Evolutionary conservation across 1,139 yeast species (phyloP).

Genomic region (Nakaseomyces glabratus): DNA sequence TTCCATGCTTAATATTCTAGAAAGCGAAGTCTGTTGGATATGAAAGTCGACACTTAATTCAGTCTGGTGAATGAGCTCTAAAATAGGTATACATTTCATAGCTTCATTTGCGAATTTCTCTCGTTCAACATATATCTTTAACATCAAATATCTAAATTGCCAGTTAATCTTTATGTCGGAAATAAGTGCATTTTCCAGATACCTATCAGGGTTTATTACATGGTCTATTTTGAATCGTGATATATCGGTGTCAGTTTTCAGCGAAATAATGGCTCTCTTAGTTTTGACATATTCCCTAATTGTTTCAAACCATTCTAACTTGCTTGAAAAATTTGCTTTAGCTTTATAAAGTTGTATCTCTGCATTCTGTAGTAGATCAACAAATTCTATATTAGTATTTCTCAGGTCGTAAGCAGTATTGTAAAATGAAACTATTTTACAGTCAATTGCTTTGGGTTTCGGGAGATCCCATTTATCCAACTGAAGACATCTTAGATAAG

Average conservation of each 20-base stretch:
- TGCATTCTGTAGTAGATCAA: conserved; percentile 4
- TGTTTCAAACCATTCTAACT: conserved; percentile 4
- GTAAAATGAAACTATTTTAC: conserved; percentile 19
- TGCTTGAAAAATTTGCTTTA: neutral
- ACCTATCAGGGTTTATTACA: too few species aligned
- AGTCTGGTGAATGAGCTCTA: conserved; percentile 13
- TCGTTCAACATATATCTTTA: conserved; percentile 8
- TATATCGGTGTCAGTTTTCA: too few species aligned
- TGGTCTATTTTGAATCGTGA: too few species aligned
- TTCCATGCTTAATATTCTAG: too few species aligned
- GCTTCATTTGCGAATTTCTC: conserved; percentile 1
- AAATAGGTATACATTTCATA: conserved; percentile 4
- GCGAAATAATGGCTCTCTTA: too few species aligned
- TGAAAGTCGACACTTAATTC: conserved; percentile 13
- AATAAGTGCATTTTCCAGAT: too few species aligned
- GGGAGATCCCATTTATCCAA: conserved; percentile 28
- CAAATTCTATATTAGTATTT: neutral
- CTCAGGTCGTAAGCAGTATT: conserved; percentile 14
- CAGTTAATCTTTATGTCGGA: too few species aligned
- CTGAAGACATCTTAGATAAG: conserved; percentile 24
- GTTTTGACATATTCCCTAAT: conserved; percentile 1
- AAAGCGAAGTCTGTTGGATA: neutral
- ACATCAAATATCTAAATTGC: conserved; percentile 16
- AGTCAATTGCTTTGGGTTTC: conserved; percentile 13
- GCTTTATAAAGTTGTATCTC: conserved; percentile 6